These are phyloP conservation scores for Guadua angustifolia DNA, from an alignment of 176 grass and related monocot genomes.

Conservation along the genomic window DNA sequence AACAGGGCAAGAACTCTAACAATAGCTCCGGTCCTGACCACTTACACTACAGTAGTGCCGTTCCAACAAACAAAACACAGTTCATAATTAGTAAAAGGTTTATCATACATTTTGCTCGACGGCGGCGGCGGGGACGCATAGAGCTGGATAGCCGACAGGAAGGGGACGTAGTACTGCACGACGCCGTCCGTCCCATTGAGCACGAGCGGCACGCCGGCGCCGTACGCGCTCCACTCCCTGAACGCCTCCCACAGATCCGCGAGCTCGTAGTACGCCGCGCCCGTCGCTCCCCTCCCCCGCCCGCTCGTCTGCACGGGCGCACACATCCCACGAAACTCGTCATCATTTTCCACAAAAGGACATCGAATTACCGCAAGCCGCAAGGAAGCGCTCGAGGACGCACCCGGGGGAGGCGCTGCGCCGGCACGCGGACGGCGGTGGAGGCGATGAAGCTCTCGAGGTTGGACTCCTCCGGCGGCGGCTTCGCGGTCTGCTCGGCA, in stretches of 20 bases:
- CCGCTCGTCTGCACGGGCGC: slow-evolving; percentile 37
- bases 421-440: slow-evolving; percentile 58
- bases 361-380: not conserved
- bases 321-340: not conserved
- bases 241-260: slow-evolving; percentile 85
- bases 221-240: slow-evolving; percentile 86
- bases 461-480: slow-evolving; percentile 53
- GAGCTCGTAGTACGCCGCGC: slow-evolving; percentile 59
- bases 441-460: slow-evolving; percentile 71
- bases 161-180: slow-evolving; percentile 87
- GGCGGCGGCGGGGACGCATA: slow-evolving; percentile 44
- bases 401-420: slow-evolving; percentile 53
- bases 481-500: slow-evolving; percentile 6
- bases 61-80: not conserved
- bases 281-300: slow-evolving; percentile 20
- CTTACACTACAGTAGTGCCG: not conserved
- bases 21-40: not conserved
- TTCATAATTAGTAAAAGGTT: not conserved
- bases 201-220: slow-evolving; percentile 70
- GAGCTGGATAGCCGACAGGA: slow-evolving; percentile 79
- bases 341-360: slow-evolving; percentile 10
- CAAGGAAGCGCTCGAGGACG: not conserved
- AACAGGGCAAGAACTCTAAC: too few species aligned
- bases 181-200: slow-evolving; percentile 67
- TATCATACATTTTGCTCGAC: slow-evolving; percentile 27